phyloP scores from a whole-genome alignment of 176 grass and related monocot genomes.

The Chrysopogon serrulatus region DNA sequence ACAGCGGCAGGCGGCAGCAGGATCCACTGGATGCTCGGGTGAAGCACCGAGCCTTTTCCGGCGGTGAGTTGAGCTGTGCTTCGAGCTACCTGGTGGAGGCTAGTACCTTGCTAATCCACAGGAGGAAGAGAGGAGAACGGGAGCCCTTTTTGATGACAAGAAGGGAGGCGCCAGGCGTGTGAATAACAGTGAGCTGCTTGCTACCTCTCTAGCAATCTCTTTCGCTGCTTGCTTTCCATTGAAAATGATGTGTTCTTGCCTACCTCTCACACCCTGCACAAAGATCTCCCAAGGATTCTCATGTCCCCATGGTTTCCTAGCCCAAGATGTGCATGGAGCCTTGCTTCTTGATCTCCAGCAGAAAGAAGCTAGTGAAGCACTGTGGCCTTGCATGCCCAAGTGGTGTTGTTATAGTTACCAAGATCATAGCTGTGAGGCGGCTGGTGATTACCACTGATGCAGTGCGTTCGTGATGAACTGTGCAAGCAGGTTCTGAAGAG shows the following conservation, averaged over 20 bases:
- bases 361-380: slow-evolving; percentile 26
- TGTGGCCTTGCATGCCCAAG: slow-evolving; percentile 21
- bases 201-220: slow-evolving; percentile 44
- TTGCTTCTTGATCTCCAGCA: slow-evolving; percentile 22
- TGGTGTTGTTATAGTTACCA: slow-evolving; percentile 11
- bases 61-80: slow-evolving; percentile 6
- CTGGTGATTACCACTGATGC: slow-evolving; percentile 16
- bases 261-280: slow-evolving; percentile 7
- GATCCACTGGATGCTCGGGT: slow-evolving; percentile 37
- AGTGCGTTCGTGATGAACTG: slow-evolving; percentile 23
- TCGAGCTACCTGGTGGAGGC: slow-evolving; percentile 9
- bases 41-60: slow-evolving; percentile 36
- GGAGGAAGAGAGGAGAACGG: slow-evolving; percentile 22
- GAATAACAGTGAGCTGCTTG: slow-evolving; percentile 49
- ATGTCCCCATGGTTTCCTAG: slow-evolving; percentile 1
- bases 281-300: slow-evolving; percentile 10
- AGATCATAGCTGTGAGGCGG: background rate
- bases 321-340: slow-evolving; percentile 38
- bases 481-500: slow-evolving; percentile 53
- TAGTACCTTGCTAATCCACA: background rate
- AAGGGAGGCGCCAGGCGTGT: slow-evolving; percentile 16
- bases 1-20: slow-evolving; percentile 30
- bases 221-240: slow-evolving; percentile 44
- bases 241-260: slow-evolving; percentile 46
- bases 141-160: slow-evolving; percentile 14